Evolutionary conservation across 176 grass and related monocot species (phyloP), one percentile per base, ranked within the genome.

Genomic region (Bromus sterilis): DNA sequence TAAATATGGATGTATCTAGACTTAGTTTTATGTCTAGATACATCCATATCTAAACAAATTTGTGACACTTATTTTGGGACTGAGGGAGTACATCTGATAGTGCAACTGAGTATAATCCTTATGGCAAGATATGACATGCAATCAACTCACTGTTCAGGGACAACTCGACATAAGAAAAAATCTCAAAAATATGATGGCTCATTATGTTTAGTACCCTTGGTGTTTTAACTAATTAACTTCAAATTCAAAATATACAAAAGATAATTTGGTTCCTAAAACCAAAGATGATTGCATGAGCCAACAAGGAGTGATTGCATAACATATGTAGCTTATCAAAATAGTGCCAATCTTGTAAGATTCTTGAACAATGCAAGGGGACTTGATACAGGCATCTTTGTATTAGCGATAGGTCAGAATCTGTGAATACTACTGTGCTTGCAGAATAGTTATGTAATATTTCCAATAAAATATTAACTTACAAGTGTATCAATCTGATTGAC

Each of bases 401-500:
- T 66, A 30, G 41, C 29, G 74, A 56, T 24, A 78, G 36, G 56
- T n/a, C 23, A 32, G 58, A 85, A 78, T 51, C 63, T 28, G 29
- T 34, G 37, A 84, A 77, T 28, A n/a, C 20, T 75, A 49, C 42
- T 61, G 26, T 77, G 79, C 74, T 85, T 34, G 37, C 21, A 53
- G 79, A 59, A 21, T 64, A 80, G 28, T 76, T 73, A 36, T 28
- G 67, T 40, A 75, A 84, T 28, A 80, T 82, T 37, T 57, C 57
- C 35, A 82, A 48, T 43, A 41, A 29, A 58, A 42, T 77, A 34
- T 68, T 56, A 85, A 90, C 97, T 96, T 95, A 99, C 97, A 76
- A 99, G 85, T 84, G 87, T 95, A 82, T 89, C 93, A 80, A 96
- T 99, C 51, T 93, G 97, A 88, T 84, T 90, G 86, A 96, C 96